Base-by-base conservation (phyloP, 75 land plant genomes). In the Pinus tabuliformis region DNA sequence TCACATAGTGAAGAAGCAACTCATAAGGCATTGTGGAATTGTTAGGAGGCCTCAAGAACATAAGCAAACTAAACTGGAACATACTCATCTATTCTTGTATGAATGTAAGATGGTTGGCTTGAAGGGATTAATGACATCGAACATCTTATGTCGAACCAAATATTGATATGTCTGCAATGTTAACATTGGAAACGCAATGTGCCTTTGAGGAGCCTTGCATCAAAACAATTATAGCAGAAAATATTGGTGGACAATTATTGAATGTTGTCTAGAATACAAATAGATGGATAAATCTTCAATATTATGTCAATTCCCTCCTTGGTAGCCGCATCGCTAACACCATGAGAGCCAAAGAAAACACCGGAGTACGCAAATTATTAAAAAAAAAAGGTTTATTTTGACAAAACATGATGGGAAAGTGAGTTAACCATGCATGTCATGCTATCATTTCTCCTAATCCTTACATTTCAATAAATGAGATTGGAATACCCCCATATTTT, bases 361-460 rank as follows among this genome's bases (percentile, higher is more conserved):
- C 59, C 42, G 99, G 99, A 57, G 81, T 94, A 13, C 86, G 95
- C 30, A 95, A 96, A 65, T 61, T 94, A 56, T 68, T 96, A 63
- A n/a, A n/a, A n/a, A 96, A 96, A 62, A 89, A 84, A 76, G 99
- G 99, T 22, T 77, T 96, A 21, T 91, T 96, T 74, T 90, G 99
- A 45, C 93, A 91, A 83, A 96, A 96, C 68, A 85, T 94, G 95
- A 96, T 96, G 99, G 99, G 99, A 24, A 96, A 96, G 79, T 88
- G 99, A 70, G 99, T 96, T 58, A 96, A 96, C 80, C 88, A 76
- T 87, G 91, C 97, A 11, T 96, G 99, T 58, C 90, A 97, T 7
- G 92, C 99, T 37, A 97, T 94, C 58, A 96, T 96, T 56, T 96
- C 97, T 57, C 99, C 99, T 62, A 97, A 96, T 82, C 97, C 99